These are phyloP conservation scores for Lachancea sp. DNA, from an alignment of 805 yeast species.

Conservation along the genomic window DNA sequence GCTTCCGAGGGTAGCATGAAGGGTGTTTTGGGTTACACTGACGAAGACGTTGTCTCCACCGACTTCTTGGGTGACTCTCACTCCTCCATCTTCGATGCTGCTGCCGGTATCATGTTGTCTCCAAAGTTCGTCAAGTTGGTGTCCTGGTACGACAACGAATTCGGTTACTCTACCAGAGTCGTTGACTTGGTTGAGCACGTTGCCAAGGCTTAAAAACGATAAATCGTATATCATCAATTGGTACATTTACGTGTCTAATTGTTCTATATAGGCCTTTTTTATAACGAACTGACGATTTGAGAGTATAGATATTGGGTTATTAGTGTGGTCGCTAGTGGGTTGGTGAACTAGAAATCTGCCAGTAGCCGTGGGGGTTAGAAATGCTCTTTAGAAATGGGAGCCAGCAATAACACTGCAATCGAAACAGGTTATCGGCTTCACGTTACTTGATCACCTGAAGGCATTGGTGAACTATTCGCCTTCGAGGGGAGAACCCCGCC, in stretches of 20 bases:
- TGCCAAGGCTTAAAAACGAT: conserved; percentile 33
- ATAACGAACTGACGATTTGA: conserved; percentile 4
- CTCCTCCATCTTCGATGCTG: conserved; percentile 63
- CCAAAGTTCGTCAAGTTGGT: conserved; percentile 66
- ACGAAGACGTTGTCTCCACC: conserved; percentile 64
- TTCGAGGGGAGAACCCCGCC: no score
- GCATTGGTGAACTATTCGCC: no score
- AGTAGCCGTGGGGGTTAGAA: no score
- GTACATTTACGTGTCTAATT: background rate
- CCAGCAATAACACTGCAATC: no score
- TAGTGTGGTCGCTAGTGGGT: no score
- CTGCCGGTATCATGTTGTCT: conserved; percentile 65
- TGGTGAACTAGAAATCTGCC: no score
- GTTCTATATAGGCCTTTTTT: conserved; percentile 1
- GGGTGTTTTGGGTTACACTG: conserved; percentile 65
- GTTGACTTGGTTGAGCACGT: conserved; percentile 64
- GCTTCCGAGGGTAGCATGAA: conserved; percentile 55
- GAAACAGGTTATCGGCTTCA: no score
- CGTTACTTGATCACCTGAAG: no score
- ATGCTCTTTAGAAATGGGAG: no score
- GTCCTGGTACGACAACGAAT: conserved; percentile 68
- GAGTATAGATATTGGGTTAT: background rate
- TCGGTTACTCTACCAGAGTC: conserved; percentile 40
- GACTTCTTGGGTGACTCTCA: conserved; percentile 58
- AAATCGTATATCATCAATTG: no score